These are phyloP conservation scores for Cytospora piceae DNA, from an alignment of 2,329 filamentous ascomycete genomes.

Conservation along the genomic window DNA sequence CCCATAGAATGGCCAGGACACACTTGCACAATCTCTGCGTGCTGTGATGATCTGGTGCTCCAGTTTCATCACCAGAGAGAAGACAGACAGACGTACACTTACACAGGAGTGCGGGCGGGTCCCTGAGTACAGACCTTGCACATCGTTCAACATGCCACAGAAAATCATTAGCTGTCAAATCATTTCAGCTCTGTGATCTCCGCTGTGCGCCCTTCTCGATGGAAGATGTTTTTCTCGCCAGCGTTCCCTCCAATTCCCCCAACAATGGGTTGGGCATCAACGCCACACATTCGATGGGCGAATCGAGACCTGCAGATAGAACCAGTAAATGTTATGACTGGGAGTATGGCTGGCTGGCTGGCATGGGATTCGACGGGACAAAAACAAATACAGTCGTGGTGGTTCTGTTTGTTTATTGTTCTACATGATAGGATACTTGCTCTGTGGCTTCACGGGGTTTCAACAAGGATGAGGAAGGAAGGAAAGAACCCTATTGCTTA, in stretches of 20 bases:
- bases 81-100: not conserved
- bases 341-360: not conserved
- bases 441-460: too few species aligned
- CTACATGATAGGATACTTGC: not conserved
- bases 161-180: not conserved
- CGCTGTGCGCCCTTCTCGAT: not conserved
- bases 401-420: not conserved
- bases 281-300: not conserved
- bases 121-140: not conserved
- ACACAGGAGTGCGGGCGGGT: not conserved
- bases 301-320: not conserved
- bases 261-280: not conserved
- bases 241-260: not conserved
- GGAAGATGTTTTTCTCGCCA: not conserved
- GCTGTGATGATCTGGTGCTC: not conserved
- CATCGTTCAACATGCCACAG: not conserved
- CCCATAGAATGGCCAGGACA: not conserved
- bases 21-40: not conserved
- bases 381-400: not conserved
- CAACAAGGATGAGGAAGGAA: too few species aligned
- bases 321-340: not conserved
- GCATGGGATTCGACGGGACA: not conserved
- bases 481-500: not conserved
- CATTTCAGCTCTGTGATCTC: not conserved
- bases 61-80: not conserved